phyloP scores from a whole-genome alignment of 2,329 filamentous ascomycete species.

The Sarocladium oryzae region DNA sequence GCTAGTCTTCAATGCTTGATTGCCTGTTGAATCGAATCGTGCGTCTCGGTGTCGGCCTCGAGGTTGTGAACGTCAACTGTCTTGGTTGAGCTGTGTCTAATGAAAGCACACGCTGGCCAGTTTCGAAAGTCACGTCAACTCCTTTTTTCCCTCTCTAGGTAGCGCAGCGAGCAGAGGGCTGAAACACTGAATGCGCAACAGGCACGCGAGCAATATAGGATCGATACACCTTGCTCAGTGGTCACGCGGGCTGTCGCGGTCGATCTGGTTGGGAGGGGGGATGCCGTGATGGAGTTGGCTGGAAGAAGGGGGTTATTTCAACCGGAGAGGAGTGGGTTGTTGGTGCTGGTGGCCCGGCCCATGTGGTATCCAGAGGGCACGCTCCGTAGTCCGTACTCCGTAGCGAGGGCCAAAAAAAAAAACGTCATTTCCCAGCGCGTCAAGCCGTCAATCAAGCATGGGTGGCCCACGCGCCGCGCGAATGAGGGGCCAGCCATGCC shows the following conservation, averaged over 20 bases:
- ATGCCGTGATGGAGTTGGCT: neutral
- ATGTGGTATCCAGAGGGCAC: too few species aligned
- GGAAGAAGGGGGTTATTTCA: neutral
- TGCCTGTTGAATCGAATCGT: neutral
- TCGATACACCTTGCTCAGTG: neutral
- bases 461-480: constrained; percentile 1
- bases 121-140: neutral
- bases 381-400: neutral
- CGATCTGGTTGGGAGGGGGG: neutral
- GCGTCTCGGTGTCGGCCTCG: neutral
- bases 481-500: neutral
- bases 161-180: too few species aligned
- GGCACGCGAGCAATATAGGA: too few species aligned
- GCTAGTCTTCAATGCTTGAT: neutral
- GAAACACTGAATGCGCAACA: too few species aligned
- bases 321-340: too few species aligned
- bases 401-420: neutral
- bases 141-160: too few species aligned
- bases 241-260: neutral
- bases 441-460: constrained; percentile 5
- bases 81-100: neutral
- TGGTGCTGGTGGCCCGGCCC: too few species aligned
- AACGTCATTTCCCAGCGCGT: constrained; percentile 9
- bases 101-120: neutral
- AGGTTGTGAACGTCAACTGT: too few species aligned